Conservation (phyloP, 768 basidiomycete genomes). For the Boletales sp. region DNA sequence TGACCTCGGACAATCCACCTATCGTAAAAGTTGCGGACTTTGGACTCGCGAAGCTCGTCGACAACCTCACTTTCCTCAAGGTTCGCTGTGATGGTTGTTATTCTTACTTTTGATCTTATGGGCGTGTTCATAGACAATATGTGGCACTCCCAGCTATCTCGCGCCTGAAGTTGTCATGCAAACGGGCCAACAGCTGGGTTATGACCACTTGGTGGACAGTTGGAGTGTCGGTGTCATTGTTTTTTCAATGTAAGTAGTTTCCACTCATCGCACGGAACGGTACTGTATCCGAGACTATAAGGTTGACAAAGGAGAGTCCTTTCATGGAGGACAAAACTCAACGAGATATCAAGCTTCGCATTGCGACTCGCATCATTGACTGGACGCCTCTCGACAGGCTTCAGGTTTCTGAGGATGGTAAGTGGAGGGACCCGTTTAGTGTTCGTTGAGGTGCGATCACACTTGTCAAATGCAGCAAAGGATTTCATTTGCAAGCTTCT, state of each 20-base stretch:
- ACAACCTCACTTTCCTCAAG: conserved; percentile 70
- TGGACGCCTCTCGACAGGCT: conserved; percentile 46
- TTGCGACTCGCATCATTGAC: conserved; percentile 57
- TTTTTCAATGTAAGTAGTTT: conserved; percentile 70
- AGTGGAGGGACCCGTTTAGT: conserved; percentile 10
- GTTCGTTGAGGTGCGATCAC: neutral
- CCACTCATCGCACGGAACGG: neutral
- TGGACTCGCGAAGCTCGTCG: conserved; percentile 90
- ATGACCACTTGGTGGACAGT: conserved; percentile 87
- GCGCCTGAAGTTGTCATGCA: conserved; percentile 88
- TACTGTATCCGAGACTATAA: conserved; percentile 23
- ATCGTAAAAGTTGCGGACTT: conserved; percentile 92
- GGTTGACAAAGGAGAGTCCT: conserved; percentile 74
- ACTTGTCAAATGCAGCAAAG: conserved; percentile 48
- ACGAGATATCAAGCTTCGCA: conserved; percentile 58
- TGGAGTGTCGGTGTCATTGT: conserved; percentile 97
- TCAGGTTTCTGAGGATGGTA: conserved; percentile 48
- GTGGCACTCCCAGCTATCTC: conserved; percentile 92
- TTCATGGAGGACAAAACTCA: conserved; percentile 73
- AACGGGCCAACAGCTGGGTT: conserved; percentile 54
- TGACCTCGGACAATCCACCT: conserved; percentile 70
- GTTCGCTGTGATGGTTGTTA: conserved; percentile 38
- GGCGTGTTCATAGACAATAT: conserved; percentile 66
- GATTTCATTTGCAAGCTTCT: conserved; percentile 70
- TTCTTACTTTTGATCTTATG: neutral